Conservation (phyloP, 148 eudicot genomes). For the Amaranthus hypochondriacus region DNA sequence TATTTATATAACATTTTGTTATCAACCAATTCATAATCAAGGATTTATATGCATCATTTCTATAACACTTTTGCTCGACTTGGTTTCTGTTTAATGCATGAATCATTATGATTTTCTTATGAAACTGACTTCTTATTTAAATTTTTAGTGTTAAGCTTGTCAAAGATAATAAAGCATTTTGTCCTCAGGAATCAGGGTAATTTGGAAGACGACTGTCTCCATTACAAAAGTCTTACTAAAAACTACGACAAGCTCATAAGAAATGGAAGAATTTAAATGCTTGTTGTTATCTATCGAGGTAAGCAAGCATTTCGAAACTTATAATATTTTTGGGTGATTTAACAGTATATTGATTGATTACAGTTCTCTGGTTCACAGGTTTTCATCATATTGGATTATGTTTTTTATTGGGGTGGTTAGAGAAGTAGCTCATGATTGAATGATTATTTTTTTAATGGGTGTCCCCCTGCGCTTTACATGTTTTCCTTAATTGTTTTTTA, state of each 20-base stretch:
- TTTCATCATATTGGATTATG: no score
- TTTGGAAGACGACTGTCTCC: neutral
- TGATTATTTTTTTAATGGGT: neutral
- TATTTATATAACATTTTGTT: neutral
- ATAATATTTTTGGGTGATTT: neutral
- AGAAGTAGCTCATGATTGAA: neutral
- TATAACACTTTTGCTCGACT: neutral
- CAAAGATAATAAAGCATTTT: neutral
- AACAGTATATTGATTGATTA: neutral
- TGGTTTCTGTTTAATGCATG: neutral
- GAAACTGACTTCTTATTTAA: neutral
- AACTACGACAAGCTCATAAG: no score
- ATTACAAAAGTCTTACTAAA: neutral
- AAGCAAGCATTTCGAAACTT: neutral
- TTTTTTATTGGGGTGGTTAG: no score
- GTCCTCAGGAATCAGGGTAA: neutral
- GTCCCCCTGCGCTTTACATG: neutral
- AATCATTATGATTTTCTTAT: neutral
- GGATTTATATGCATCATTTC: neutral
- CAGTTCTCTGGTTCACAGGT: no score
- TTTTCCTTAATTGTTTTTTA: neutral
- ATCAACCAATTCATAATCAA: neutral
- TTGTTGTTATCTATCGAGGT: neutral
- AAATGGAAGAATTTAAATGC: neutral
- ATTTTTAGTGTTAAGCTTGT: neutral